Conservation (phyloP, 1,284 basidiomycete species). For the Irpex lacteus region DNA sequence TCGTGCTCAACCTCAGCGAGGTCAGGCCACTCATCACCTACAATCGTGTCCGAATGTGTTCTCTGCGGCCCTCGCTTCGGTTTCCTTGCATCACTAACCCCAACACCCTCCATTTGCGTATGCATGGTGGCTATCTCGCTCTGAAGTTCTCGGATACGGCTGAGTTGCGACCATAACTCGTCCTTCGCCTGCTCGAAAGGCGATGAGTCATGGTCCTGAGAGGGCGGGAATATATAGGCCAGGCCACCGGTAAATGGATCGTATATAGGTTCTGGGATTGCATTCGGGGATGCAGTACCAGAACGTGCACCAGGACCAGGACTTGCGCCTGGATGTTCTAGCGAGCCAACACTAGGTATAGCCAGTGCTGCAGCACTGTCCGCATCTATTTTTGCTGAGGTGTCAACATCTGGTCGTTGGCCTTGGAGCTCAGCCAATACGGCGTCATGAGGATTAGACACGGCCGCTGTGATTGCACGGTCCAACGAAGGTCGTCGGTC, state of each 20-base stretch:
- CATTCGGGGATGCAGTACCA: slow-evolving; percentile 17
- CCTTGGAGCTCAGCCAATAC: slow-evolving; percentile 50
- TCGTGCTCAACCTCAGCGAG: slow-evolving; percentile 34
- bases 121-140: slow-evolving; percentile 69
- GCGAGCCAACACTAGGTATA: slow-evolving; percentile 20
- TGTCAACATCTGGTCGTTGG: slow-evolving; percentile 16
- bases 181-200: slow-evolving; percentile 35
- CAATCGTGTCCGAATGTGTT: slow-evolving; percentile 27
- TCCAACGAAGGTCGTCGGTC: slow-evolving; percentile 11
- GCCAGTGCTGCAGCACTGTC: slow-evolving; percentile 12
- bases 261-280: slow-evolving; percentile 34
- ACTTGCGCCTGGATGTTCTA: slow-evolving; percentile 24
- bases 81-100: slow-evolving; percentile 24
- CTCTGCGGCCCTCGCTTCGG: slow-evolving; percentile 22
- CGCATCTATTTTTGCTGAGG: slow-evolving; percentile 14
- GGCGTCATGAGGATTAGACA: slow-evolving; percentile 62
- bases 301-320: slow-evolving; percentile 16
- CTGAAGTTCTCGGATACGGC: slow-evolving; percentile 63
- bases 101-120: slow-evolving; percentile 68
- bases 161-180: slow-evolving; percentile 65
- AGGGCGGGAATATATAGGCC: slow-evolving; percentile 30
- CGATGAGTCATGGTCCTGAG: slow-evolving; percentile 17
- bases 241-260: slow-evolving; percentile 51
- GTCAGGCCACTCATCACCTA: slow-evolving; percentile 31
- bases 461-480: slow-evolving; percentile 24